A percentile compares a stretch with the other conserved stretches of the same genome.
Conservation (phyloP, 495 filamentous ascomycete genomes). For the Monascus purpureus region DNA sequence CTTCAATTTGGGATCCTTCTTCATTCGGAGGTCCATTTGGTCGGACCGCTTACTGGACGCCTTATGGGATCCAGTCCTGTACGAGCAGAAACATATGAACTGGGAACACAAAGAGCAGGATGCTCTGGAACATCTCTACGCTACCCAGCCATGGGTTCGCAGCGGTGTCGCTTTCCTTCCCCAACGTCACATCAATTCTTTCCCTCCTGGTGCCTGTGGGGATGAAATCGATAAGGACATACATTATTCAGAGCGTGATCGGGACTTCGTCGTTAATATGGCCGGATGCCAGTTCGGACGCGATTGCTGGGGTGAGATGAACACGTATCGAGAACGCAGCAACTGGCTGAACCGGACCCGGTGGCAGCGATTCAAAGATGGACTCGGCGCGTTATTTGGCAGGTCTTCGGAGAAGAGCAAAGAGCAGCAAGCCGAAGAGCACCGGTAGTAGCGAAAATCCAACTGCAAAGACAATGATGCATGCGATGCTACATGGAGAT, state of each 20-base stretch:
- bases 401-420: conserved; percentile 9
- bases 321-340: conserved; percentile 77
- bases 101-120: conserved; percentile 99
- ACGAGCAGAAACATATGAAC: conserved; percentile 98
- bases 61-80: conserved; percentile 97
- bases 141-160: conserved; percentile 83
- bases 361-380: conserved; percentile 50
- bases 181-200: conserved; percentile 87
- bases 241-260: conserved; percentile 73
- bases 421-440: background rate
- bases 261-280: conserved; percentile 98
- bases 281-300: conserved; percentile 92
- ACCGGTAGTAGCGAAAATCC: background rate
- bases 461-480: background rate
- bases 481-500: too few relatives aligned
- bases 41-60: conserved; percentile 85
- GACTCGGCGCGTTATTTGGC: conserved; percentile 12
- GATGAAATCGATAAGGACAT: conserved; percentile 59
- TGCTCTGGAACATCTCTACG: conserved; percentile 84
- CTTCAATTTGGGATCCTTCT: conserved; percentile 96
- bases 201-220: conserved; percentile 78
- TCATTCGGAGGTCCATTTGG: conserved; percentile 72
- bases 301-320: conserved; percentile 97
- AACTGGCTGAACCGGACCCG: conserved; percentile 68
- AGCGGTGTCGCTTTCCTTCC: conserved; percentile 78